Conservation (phyloP, 176 grass and related monocot genomes). For the Puya raimondii region DNA sequence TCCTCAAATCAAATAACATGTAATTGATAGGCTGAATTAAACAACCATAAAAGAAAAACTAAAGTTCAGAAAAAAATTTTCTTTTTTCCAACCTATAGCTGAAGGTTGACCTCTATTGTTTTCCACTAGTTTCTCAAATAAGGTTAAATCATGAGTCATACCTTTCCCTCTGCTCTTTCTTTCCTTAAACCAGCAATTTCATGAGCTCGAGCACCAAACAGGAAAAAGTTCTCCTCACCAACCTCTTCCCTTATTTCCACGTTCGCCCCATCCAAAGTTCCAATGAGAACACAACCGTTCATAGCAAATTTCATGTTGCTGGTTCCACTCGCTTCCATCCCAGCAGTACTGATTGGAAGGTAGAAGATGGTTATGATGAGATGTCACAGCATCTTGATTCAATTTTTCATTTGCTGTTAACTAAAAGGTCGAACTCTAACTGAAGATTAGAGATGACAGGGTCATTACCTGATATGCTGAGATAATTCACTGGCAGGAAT, state of each 20-base stretch:
- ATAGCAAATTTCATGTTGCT: slow-evolving; percentile 99
- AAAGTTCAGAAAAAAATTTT: too few species aligned
- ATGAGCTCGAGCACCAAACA: slow-evolving; percentile 88
- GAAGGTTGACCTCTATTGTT: too few species aligned
- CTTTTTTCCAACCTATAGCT: too few species aligned
- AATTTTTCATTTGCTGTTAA: background rate
- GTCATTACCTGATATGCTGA: slow-evolving; percentile 87
- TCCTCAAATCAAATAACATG: too few species aligned
- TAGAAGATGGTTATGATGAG: background rate
- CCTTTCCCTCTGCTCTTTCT: slow-evolving; percentile 91
- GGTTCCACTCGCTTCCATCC: slow-evolving; percentile 99
- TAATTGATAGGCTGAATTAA: too few species aligned
- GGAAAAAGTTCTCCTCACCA: slow-evolving; percentile 96
- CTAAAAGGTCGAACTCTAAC: too few species aligned
- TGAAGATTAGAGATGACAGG: background rate
- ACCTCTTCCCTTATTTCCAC: slow-evolving; percentile 99
- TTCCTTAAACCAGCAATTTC: slow-evolving; percentile 79
- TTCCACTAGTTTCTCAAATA: background rate
- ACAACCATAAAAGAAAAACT: too few species aligned
- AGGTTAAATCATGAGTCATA: slow-evolving; percentile 26
- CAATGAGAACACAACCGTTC: slow-evolving; percentile 91
- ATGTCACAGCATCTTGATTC: background rate
- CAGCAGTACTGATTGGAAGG: slow-evolving; percentile 66
- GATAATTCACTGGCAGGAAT: slow-evolving; percentile 99
- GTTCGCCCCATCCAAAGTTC: slow-evolving; percentile 96